phyloP scores from a whole-genome alignment of 495 filamentous ascomycete species.

The Pseudotulostoma volvatum region DNA sequence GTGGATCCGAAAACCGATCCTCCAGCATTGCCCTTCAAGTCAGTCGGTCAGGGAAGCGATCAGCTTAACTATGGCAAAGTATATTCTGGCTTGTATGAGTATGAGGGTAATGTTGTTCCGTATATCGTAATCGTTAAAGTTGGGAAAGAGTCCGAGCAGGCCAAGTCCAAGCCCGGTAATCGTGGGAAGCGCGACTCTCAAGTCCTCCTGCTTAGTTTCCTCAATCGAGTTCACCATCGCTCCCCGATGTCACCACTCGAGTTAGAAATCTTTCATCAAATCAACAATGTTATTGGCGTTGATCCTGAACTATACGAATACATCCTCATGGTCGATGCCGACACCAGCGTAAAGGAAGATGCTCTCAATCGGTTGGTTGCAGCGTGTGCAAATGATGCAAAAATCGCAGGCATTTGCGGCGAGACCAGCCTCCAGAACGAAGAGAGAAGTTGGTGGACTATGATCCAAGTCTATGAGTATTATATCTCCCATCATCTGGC shows the following conservation, averaged over 20 bases:
- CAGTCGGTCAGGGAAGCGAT: constrained; percentile 73
- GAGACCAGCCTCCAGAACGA: constrained; percentile 95
- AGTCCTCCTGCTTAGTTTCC: constrained; percentile 67
- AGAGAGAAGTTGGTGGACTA: constrained; percentile 90
- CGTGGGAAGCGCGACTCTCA: constrained; percentile 97
- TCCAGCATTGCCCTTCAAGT: constrained; percentile 80
- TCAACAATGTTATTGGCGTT: constrained; percentile 97
- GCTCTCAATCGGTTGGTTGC: constrained; percentile 85
- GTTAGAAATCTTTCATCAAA: constrained; percentile 95
- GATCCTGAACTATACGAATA: constrained; percentile 97
- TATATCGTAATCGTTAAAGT: constrained; percentile 94
- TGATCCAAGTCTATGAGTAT: constrained; percentile 99
- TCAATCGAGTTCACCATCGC: constrained; percentile 93
- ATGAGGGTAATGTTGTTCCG: constrained; percentile 90
- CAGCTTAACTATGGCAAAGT: constrained; percentile 98
- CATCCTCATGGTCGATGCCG: constrained; percentile 91
- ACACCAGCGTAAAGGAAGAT: constrained; percentile 89
- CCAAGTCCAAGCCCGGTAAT: constrained; percentile 86
- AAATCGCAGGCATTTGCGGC: constrained; percentile 93
- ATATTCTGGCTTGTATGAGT: constrained; percentile 95
- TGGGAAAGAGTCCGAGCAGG: constrained; percentile 88
- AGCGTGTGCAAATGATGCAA: constrained; percentile 82
- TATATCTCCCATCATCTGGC: constrained; percentile 89
- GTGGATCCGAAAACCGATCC: constrained; percentile 96
- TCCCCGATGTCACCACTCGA: constrained; percentile 88